Percentiles rank a stretch among this genome's conserved stretches.
phyloP scores from a whole-genome alignment of 768 basidiomycete genomes.

The Boletus reticulatus region DNA sequence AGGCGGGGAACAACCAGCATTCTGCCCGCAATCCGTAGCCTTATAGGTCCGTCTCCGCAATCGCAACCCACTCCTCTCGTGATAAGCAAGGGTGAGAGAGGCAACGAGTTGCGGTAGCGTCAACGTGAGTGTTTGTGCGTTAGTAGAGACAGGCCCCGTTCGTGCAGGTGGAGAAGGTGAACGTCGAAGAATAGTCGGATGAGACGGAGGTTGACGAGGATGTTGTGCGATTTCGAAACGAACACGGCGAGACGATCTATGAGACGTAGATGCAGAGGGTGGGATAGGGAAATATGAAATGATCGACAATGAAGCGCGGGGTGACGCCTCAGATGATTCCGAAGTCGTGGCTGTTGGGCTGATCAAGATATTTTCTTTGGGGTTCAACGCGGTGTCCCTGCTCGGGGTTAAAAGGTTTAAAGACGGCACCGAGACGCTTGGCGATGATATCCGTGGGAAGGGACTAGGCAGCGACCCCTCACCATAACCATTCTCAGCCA shows the following conservation, averaged over 20 bases:
- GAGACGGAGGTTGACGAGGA: conserved; percentile 1
- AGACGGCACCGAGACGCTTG: conserved; percentile 24
- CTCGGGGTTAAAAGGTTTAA: conserved; percentile 15
- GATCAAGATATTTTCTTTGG: not conserved
- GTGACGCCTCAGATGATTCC: not conserved
- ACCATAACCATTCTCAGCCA: conserved; percentile 33
- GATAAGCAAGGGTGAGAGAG: conserved; percentile 26
- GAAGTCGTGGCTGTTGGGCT: not conserved
- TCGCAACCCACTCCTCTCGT: conserved; percentile 19
- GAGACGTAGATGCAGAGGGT: not conserved
- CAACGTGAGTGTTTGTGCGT: conserved; percentile 17
- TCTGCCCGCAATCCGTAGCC: conserved; percentile 1
- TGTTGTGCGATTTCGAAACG: conserved; percentile 18
- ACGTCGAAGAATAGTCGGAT: conserved; percentile 17
- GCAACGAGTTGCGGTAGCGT: conserved; percentile 34
- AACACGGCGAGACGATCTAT: conserved; percentile 18
- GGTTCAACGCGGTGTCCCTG: not conserved
- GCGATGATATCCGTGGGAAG: conserved; percentile 21
- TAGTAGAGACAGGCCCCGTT: conserved; percentile 6
- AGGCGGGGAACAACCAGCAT: conserved; percentile 10
- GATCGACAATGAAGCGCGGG: conserved; percentile 1
- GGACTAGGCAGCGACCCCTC: conserved; percentile 23
- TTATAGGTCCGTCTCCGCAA: conserved; percentile 17
- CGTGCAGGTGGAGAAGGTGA: conserved; percentile 23
- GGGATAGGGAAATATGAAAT: conserved; percentile 2